Percentiles rank a stretch among this genome's conserved stretches.
These are phyloP conservation scores for Pythium guiyangense DNA, from an alignment of 352 stramenopile species.

Conservation along the genomic window DNA sequence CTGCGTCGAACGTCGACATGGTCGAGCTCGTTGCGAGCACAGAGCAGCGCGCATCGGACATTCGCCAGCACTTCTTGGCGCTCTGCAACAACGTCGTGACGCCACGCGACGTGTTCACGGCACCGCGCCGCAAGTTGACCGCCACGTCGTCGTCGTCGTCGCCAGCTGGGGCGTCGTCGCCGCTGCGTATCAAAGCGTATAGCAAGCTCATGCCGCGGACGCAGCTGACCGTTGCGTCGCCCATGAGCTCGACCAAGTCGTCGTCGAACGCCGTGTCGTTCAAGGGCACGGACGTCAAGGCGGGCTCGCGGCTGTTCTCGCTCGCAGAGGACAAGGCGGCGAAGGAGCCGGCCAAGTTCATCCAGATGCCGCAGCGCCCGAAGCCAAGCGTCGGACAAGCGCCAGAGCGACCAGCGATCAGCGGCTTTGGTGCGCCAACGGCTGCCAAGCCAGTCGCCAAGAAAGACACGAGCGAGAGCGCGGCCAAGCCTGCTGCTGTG, in stretches of 20 bases:
- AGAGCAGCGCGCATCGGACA: conserved; percentile 38
- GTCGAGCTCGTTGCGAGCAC: conserved; percentile 34
- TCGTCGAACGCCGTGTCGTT: conserved; percentile 43
- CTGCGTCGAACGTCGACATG: conserved; percentile 44
- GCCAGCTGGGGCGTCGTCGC: conserved; percentile 15
- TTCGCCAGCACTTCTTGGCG: conserved; percentile 46
- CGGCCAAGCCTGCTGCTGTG: conserved; percentile 6
- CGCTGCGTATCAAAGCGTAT: conserved; percentile 39
- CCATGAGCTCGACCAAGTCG: conserved; percentile 44
- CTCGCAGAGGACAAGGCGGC: conserved; percentile 52
- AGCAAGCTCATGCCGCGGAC: conserved; percentile 71
- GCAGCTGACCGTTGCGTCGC: conserved; percentile 63
- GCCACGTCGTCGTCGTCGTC: conserved; percentile 1
- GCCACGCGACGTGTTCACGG: conserved; percentile 46
- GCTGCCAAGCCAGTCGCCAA: conserved; percentile 3
- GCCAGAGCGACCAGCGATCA: conserved; percentile 31
- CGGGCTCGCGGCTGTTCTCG: conserved; percentile 51
- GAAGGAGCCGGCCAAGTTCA: conserved; percentile 50
- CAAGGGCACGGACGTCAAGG: conserved; percentile 49
- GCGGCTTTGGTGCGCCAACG: neutral
- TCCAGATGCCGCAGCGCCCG: conserved; percentile 36
- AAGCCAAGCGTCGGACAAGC: conserved; percentile 33
- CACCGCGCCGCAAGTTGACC: conserved; percentile 33
- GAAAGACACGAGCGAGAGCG: conserved; percentile 1
- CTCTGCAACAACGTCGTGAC: conserved; percentile 62